phyloP scores from a whole-genome alignment of 2,329 filamentous ascomycete genomes.

The Fusarium veterinarium region DNA sequence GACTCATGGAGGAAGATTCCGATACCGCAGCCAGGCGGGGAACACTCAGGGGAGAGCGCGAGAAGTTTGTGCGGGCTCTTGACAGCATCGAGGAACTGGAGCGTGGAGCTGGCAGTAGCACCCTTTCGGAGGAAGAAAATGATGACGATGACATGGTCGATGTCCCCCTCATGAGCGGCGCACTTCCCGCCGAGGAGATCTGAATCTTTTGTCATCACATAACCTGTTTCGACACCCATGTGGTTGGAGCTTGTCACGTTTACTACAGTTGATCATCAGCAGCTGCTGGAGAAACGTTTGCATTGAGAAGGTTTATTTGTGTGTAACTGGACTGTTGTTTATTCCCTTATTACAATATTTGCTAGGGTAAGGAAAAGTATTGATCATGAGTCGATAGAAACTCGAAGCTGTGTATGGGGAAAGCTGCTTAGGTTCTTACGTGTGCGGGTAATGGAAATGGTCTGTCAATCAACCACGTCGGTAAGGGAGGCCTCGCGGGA shows the following conservation, averaged over 20 bases:
- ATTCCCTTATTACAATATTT: not conserved
- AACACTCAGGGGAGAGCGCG: constrained; percentile 55
- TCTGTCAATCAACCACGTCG: not conserved
- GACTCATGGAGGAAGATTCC: constrained; percentile 62
- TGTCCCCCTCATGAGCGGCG: constrained; percentile 38
- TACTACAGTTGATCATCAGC: not conserved
- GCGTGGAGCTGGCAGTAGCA: constrained; percentile 44
- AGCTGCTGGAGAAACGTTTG: not conserved
- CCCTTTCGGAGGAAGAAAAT: constrained; percentile 30
- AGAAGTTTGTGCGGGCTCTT: constrained; percentile 61
- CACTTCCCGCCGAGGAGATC: constrained; percentile 37
- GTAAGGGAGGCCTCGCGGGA: not conserved
- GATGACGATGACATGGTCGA: constrained; percentile 22
- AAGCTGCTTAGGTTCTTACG: not conserved
- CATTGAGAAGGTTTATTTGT: not conserved
- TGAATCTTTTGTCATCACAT: constrained; percentile 5
- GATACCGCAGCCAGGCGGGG: constrained; percentile 55
- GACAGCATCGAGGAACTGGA: constrained; percentile 59
- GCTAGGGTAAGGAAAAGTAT: constrained; percentile 17
- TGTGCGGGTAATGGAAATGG: not conserved
- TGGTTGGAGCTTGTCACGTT: not conserved
- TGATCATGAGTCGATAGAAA: not conserved
- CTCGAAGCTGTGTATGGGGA: not conserved
- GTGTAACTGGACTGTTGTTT: not conserved
- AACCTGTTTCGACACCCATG: not conserved